Conservation (phyloP, 345 rosid species). For the Carallia pectinifolia region DNA sequence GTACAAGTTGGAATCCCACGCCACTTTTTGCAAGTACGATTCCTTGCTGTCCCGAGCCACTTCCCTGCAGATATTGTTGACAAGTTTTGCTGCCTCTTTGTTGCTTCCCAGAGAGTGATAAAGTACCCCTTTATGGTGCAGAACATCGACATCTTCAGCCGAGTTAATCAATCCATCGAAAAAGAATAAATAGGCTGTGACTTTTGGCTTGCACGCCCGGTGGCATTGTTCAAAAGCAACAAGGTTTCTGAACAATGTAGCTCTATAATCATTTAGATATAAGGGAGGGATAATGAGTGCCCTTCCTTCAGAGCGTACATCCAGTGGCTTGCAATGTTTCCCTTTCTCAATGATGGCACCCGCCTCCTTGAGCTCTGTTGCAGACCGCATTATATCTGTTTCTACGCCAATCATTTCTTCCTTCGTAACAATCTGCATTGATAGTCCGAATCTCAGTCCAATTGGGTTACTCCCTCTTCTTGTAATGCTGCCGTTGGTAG, state of each 20-base stretch:
- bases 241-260: constrained; percentile 32
- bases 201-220: constrained; percentile 16
- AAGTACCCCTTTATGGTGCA: constrained; percentile 21
- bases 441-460: too few relatives aligned
- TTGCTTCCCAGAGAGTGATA: constrained; percentile 33
- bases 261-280: constrained; percentile 24
- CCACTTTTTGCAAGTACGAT: constrained; percentile 17
- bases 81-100: constrained; percentile 24
- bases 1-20: constrained; percentile 11
- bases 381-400: constrained; percentile 11
- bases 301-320: too few relatives aligned
- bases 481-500: constrained; percentile 12
- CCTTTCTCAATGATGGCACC: too few relatives aligned
- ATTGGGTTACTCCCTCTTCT: not conserved
- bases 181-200: constrained; percentile 32
- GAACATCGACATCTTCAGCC: constrained; percentile 24
- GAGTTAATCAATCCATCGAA: constrained; percentile 32
- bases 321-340: too few relatives aligned
- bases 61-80: constrained; percentile 30
- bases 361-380: not conserved
- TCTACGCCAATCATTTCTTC: not conserved
- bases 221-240: constrained; percentile 40
- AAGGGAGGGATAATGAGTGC: not conserved
- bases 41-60: constrained; percentile 15
- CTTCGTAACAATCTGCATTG: too few relatives aligned